phyloP scores from a whole-genome alignment of 2,329 filamentous ascomycete species.

The Pestalotiopsis sp. region DNA sequence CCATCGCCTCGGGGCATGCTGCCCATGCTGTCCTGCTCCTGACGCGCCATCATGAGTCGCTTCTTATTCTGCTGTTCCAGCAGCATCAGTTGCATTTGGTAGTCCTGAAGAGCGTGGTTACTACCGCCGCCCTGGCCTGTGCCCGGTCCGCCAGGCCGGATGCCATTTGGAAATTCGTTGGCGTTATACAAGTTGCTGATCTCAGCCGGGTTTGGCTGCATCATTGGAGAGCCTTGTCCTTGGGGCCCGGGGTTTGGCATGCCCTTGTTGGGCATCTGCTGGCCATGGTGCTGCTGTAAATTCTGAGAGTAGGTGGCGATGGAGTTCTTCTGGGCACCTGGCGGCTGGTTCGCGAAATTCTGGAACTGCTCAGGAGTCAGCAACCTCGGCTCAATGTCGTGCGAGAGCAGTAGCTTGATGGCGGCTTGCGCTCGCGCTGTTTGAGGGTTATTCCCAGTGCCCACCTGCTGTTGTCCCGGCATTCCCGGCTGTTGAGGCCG shows the following conservation, averaged over 20 bases:
- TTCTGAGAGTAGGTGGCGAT: conserved; percentile 86
- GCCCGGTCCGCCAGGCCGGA: conserved; percentile 58
- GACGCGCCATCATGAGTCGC: conserved; percentile 79
- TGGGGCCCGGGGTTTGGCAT: conserved; percentile 74
- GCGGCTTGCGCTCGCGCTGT: conserved; percentile 32
- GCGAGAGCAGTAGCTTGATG: conserved; percentile 64
- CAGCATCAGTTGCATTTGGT: conserved; percentile 88
- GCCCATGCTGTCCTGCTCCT: conserved; percentile 71
- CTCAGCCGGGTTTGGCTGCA: conserved; percentile 65
- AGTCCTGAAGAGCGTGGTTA: conserved; percentile 83
- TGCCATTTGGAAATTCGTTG: conserved; percentile 59
- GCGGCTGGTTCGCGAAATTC: conserved; percentile 55
- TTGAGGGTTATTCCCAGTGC: conserved; percentile 36
- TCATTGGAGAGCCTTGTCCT: conserved; percentile 81
- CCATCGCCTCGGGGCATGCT: conserved; percentile 49
- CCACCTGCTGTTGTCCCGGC: conserved; percentile 71
- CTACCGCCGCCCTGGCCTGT: conserved; percentile 53
- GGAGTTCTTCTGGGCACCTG: conserved; percentile 74
- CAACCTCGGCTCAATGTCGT: conserved; percentile 74
- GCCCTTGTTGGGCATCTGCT: conserved; percentile 78
- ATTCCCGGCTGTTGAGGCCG: conserved; percentile 65
- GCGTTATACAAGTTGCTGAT: conserved; percentile 65
- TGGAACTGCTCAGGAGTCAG: conserved; percentile 79
- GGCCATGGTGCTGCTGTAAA: conserved; percentile 79
- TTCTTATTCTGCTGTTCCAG: conserved; percentile 89